phyloP scores from a whole-genome alignment of 108 stramenopile genomes.

The Skeletonema grethae region DNA sequence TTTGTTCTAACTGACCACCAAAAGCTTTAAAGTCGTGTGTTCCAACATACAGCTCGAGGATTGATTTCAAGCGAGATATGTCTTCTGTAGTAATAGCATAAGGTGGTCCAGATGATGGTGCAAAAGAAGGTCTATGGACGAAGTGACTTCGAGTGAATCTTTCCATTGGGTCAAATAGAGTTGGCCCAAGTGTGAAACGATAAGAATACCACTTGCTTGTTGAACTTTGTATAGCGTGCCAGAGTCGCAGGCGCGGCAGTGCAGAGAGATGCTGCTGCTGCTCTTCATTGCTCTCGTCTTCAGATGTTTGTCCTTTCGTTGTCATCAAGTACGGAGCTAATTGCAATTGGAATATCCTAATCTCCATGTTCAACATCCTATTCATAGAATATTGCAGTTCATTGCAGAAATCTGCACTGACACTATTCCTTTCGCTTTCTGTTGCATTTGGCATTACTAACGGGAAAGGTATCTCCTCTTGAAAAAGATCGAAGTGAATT shows the following conservation, averaged over 20 bases:
- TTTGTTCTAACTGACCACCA: slow-evolving; percentile 73
- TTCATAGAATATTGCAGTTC: slow-evolving; percentile 61
- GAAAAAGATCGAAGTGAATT: slow-evolving; percentile 78
- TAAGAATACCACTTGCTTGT: slow-evolving; percentile 79
- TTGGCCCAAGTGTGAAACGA: slow-evolving; percentile 56
- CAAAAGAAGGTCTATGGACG: slow-evolving; percentile 33
- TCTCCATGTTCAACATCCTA: slow-evolving; percentile 65
- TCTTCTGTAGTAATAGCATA: slow-evolving; percentile 40
- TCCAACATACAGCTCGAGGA: slow-evolving; percentile 66
- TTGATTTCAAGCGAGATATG: slow-evolving; percentile 35
- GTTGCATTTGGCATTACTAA: slow-evolving; percentile 9
- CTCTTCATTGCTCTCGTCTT: background rate
- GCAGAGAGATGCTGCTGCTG: slow-evolving; percentile 2
- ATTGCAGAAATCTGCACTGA: slow-evolving; percentile 25
- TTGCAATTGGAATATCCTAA: slow-evolving; percentile 62
- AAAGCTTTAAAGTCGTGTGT: slow-evolving; percentile 82
- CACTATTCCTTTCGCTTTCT: background rate
- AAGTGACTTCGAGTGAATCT: slow-evolving; percentile 70
- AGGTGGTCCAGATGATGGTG: slow-evolving; percentile 10
- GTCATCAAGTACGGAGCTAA: slow-evolving; percentile 36
- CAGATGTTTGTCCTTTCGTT: slow-evolving; percentile 15
- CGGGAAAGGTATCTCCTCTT: slow-evolving; percentile 29
- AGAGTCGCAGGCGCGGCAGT: slow-evolving; percentile 28
- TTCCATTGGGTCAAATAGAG: slow-evolving; percentile 65
- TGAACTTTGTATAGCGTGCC: slow-evolving; percentile 71